Percentiles rank a stretch among this genome's conserved stretches.
phyloP scores from a whole-genome alignment of 2,329 filamentous ascomycete genomes.

The Chaetomium olivaceum region DNA sequence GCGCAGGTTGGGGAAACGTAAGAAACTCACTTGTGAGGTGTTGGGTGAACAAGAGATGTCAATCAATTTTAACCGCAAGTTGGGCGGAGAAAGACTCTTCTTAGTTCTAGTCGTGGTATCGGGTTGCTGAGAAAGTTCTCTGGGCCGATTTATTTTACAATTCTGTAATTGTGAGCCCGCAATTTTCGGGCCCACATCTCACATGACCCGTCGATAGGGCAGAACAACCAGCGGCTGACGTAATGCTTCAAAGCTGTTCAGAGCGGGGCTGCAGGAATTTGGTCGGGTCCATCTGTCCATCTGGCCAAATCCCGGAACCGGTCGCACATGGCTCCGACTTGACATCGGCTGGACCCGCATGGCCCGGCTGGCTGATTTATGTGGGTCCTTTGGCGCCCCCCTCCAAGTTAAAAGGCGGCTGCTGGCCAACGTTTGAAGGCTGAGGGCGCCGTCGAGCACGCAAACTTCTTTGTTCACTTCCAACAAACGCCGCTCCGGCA shows the following conservation, averaged over 20 bases:
- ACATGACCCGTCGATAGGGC: slow-evolving; percentile 33
- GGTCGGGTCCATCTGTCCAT: not conserved
- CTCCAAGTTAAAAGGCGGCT: slow-evolving; percentile 29
- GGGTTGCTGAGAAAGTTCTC: slow-evolving; percentile 35
- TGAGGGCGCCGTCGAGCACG: slow-evolving; percentile 26
- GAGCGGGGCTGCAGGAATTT: not conserved
- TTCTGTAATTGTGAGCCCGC: slow-evolving; percentile 33
- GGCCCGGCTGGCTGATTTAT: not conserved
- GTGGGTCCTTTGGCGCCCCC: slow-evolving; percentile 21
- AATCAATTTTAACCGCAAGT: slow-evolving; percentile 99
- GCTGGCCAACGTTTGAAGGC: slow-evolving; percentile 21
- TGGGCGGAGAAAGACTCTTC: slow-evolving; percentile 99
- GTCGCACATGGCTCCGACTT: slow-evolving; percentile 19
- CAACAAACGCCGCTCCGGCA: slow-evolving; percentile 13
- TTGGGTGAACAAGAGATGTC: slow-evolving; percentile 78
- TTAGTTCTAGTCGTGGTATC: slow-evolving; percentile 66
- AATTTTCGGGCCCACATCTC: slow-evolving; percentile 29
- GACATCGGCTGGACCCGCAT: not conserved
- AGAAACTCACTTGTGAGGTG: slow-evolving; percentile 30
- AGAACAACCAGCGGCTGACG: slow-evolving; percentile 25
- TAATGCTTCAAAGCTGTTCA: slow-evolving; percentile 12
- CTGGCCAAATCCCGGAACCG: slow-evolving; percentile 13
- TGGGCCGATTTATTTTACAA: slow-evolving; percentile 32
- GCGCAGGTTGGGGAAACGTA: not conserved
- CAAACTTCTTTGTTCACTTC: slow-evolving; percentile 26